These are phyloP conservation scores for Phallus indusiatus DNA, from an alignment of 768 basidiomycete genomes.

Conservation along the genomic window DNA sequence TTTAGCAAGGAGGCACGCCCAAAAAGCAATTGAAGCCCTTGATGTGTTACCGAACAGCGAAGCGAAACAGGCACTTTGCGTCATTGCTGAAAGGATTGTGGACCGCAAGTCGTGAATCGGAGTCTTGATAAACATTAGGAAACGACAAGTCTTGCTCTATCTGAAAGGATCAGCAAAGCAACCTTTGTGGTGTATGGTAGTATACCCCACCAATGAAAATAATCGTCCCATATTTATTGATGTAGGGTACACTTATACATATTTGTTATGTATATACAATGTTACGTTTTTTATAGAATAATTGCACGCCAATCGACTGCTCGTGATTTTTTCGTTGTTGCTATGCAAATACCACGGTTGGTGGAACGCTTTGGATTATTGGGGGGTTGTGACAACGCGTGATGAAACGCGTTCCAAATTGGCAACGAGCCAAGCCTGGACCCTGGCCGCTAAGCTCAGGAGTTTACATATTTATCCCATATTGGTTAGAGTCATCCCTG, in stretches of 20 bases:
- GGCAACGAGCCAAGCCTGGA: background rate
- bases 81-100: conserved; percentile 58
- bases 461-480: no score
- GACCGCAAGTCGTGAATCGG: conserved; percentile 42
- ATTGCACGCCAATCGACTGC: no score
- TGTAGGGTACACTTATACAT: no score
- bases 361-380: background rate
- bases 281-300: no score
- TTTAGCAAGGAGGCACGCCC: conserved; percentile 67
- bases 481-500: no score
- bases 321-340: no score
- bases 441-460: no score
- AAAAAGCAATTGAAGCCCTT: conserved; percentile 65
- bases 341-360: background rate
- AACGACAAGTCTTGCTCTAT: no score
- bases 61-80: conserved; percentile 65
- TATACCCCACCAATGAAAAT: no score
- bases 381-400: background rate
- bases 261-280: no score
- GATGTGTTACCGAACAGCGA: conserved; percentile 70
- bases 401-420: background rate
- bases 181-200: background rate
- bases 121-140: no score
- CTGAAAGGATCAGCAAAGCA: background rate
- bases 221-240: no score